phyloP scores from a whole-genome alignment of 441 rosid species.

The Populus hybrid region DNA sequence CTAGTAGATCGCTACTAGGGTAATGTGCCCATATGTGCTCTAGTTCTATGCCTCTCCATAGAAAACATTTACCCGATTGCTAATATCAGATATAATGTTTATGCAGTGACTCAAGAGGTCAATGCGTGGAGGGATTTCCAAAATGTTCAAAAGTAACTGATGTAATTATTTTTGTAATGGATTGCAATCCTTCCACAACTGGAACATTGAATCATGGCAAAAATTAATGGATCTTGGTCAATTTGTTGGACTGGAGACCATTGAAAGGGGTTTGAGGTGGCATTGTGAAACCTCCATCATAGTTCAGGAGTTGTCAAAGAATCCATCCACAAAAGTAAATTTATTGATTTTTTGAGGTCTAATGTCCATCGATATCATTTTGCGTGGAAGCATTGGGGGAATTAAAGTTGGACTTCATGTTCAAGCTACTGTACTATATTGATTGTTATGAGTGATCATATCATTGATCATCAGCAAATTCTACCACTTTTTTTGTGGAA shows the following conservation, averaged over 20 bases:
- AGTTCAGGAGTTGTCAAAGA: neutral
- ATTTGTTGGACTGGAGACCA: neutral
- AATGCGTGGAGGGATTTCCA: conserved; percentile 9
- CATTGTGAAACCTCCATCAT: neutral
- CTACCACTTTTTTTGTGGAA: neutral
- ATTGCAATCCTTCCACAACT: neutral
- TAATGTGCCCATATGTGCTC: neutral
- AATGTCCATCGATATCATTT: neutral
- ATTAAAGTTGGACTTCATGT: neutral
- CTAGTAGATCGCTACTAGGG: neutral
- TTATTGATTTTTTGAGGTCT: neutral
- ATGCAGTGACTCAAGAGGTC: conserved; percentile 7
- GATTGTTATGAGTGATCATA: neutral
- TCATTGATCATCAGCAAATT: neutral
- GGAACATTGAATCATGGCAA: neutral
- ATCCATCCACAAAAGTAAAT: neutral
- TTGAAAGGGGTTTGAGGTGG: neutral
- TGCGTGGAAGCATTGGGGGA: neutral
- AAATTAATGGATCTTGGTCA: conserved; percentile 3
- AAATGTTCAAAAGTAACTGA: neutral
- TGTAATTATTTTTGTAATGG: conserved; percentile 2
- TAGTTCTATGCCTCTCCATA: conserved; percentile 5
- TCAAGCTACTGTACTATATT: neutral
- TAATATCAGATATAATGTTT: conserved; percentile 1
- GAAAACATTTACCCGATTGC: conserved; percentile 5